phyloP scores from a whole-genome alignment of 768 basidiomycete genomes.

The Boletus rubescentipes region DNA sequence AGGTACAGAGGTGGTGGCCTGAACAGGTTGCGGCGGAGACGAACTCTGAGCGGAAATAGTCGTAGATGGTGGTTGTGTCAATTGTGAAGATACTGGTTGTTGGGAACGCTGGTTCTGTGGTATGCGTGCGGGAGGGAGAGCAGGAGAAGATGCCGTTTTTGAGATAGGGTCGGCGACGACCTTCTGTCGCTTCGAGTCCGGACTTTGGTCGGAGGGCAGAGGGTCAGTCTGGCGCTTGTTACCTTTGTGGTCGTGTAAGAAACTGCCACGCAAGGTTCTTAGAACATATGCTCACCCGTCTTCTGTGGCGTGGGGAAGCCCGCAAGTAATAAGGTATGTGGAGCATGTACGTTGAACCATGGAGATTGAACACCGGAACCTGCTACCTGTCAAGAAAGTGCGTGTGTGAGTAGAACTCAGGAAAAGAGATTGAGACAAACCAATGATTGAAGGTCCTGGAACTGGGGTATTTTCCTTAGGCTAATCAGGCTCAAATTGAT shows the following conservation, averaged over 20 bases:
- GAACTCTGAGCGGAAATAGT: neutral
- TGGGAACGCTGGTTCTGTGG: constrained; percentile 23
- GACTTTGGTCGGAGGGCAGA: constrained; percentile 32
- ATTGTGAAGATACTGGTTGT: constrained; percentile 19
- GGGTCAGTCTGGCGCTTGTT: constrained; percentile 48
- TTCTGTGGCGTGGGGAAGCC: constrained; percentile 43
- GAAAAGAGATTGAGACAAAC: constrained; percentile 34
- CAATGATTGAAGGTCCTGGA: constrained; percentile 49
- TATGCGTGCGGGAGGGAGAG: constrained; percentile 22
- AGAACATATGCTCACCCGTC: constrained; percentile 29
- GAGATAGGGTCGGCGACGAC: constrained; percentile 17
- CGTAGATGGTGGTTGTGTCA: constrained; percentile 17
- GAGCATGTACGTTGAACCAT: constrained; percentile 55
- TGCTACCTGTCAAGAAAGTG: constrained; percentile 31
- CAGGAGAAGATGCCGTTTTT: constrained; percentile 20
- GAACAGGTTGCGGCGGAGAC: constrained; percentile 12
- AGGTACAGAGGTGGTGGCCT: neutral
- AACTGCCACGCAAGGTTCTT: neutral
- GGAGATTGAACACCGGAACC: constrained; percentile 39
- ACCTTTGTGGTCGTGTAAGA: constrained; percentile 23
- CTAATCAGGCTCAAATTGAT: constrained; percentile 56
- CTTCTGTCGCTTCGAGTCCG: constrained; percentile 47
- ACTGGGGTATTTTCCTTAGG: constrained; percentile 44
- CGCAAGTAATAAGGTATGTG: constrained; percentile 47
- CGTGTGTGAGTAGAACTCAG: neutral